These are phyloP conservation scores for Saprolegnia diclina DNA, from an alignment of 352 stramenopile species.

Conservation along the genomic window DNA sequence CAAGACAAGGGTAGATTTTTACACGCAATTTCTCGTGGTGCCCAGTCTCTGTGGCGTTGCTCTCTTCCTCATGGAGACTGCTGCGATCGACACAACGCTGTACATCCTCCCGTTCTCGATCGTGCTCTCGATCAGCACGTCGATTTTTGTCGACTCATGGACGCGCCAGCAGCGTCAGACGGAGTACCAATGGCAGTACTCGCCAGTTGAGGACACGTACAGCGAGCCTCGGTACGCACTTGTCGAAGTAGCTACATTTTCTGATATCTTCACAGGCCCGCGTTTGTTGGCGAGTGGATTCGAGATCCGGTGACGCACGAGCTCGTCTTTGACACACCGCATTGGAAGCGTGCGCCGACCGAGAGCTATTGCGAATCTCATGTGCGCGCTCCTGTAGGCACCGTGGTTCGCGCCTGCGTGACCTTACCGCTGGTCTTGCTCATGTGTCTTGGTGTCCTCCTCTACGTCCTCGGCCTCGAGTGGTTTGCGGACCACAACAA, in stretches of 20 bases:
- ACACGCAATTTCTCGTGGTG: constrained; percentile 66
- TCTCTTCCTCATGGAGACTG: constrained; percentile 40
- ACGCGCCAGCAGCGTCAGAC: constrained; percentile 42
- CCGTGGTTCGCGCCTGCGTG: not conserved
- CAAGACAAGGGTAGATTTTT: constrained; percentile 60
- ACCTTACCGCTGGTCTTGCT: constrained; percentile 13
- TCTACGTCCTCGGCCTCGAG: constrained; percentile 16
- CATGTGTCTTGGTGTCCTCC: constrained; percentile 4
- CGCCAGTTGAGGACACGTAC: constrained; percentile 33
- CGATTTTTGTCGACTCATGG: constrained; percentile 57
- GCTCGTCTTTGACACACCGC: constrained; percentile 49
- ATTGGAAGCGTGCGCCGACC: constrained; percentile 35
- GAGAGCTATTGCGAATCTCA: not conserved
- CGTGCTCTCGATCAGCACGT: constrained; percentile 49
- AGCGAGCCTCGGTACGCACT: constrained; percentile 15
- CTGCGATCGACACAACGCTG: constrained; percentile 34
- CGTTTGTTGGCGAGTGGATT: constrained; percentile 57
- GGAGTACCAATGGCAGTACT: constrained; percentile 57
- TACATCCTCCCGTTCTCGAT: constrained; percentile 43
- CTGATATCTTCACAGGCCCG: constrained; percentile 21
- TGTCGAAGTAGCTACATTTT: not conserved
- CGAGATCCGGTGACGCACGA: constrained; percentile 39
- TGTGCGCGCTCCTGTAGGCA: not conserved
- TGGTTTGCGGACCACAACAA: constrained; percentile 13
- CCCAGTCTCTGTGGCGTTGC: constrained; percentile 47